Evolutionary conservation across 495 filamentous ascomycete genomes (phyloP).

Genomic region (Bombardia bombarda): DNA sequence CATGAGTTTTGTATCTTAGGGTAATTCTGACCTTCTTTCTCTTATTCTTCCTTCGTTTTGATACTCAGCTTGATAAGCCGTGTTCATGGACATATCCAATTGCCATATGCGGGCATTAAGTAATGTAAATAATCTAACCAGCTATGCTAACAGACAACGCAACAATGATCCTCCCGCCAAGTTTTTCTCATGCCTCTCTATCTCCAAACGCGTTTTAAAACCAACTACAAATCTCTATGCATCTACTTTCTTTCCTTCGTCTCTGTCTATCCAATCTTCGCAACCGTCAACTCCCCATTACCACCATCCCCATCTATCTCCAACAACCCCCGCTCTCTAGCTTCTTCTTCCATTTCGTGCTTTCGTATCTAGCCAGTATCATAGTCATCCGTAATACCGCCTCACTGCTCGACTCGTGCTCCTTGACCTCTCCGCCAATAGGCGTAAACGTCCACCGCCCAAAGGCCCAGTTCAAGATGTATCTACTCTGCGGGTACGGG

Average conservation of each 20-base stretch:
- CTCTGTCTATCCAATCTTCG: conserved; percentile 26
- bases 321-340: conserved; percentile 56
- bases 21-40: no score
- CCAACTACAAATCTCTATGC: not conserved
- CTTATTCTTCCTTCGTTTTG: no score
- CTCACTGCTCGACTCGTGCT: conserved; percentile 39
- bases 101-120: no score
- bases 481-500: conserved; percentile 29
- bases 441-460: conserved; percentile 85
- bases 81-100: no score
- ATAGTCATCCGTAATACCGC: conserved; percentile 68
- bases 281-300: conserved; percentile 34
- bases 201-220: not conserved
- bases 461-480: conserved; percentile 97
- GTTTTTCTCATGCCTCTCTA: no score
- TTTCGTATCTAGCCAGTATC: conserved; percentile 77
- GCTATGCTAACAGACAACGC: not conserved
- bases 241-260: no score
- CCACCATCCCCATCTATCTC: conserved; percentile 34
- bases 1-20: no score
- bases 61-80: no score
- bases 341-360: conserved; percentile 81
- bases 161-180: not conserved
- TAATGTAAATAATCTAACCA: no score
- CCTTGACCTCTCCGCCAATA: conserved; percentile 32